Base-by-base conservation (phyloP, 2,329 filamentous ascomycete genomes). In the Talaromyces sp. region DNA sequence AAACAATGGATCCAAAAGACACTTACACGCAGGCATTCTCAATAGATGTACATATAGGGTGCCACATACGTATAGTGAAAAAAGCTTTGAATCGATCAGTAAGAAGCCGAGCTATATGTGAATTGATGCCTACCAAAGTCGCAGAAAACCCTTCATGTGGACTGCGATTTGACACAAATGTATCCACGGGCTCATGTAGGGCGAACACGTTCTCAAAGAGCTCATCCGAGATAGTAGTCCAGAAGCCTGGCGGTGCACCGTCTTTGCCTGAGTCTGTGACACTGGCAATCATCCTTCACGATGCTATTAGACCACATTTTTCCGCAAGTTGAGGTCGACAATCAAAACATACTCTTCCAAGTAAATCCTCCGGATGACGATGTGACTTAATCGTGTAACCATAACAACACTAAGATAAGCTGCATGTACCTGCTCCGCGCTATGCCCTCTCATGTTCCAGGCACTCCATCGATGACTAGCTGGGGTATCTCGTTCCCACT, bases 371-470 rank as follows among this genome's bases (percentile, higher is more conserved):
- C 49, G 49, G 31, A 52, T 52, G 25, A 52, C 49, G n/a, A 52
- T 52, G 15, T 52, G 49, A 15, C 49, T 52, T 3, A 52, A 17
- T 3, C 49, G 31, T 31, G 49, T 52, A 9, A 52, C 37, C 56
- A 58, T 57, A 39, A 57, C 54, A 37, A 57, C 54, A n/a, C 54
- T 57, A 10, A 57, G 54, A 57, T 57, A 57, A 39, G 54, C 54
- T 39, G 54, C 54, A 57, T 57, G 54, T 22, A 57, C 54, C 35
- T 57, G 54, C 54, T 57, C 54, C 7, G 54, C 54, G 35, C 54
- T 57, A 57, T 57, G 54, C 35, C 54, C 54, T 57, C 54, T 57
- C 54, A 57, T 57, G 19, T 57, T 57, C 54, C 54, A 57, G 10
- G 41, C 35, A n/a, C 54, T 57, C 54, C 54, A 57, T 41, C 54